Evolutionary conservation across 257 asterid species (phyloP), one percentile per base, ranked within the genome.

Genomic region (Pogostemon cablin): DNA sequence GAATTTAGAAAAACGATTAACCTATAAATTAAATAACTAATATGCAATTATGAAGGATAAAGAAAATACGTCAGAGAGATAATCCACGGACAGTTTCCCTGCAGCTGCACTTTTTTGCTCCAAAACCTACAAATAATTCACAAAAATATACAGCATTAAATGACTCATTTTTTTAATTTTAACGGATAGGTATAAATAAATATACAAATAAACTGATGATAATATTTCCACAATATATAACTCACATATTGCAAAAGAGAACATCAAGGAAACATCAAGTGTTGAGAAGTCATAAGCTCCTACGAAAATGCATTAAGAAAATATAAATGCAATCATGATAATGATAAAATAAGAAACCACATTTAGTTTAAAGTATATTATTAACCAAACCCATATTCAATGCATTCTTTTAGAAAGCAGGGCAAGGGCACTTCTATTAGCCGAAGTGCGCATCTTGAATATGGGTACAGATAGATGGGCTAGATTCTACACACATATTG

Each of bases 41-140:
- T 57, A 56, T 17, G 38, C 38, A 53, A 71, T 53, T 12, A 62
- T 66, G 37, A 67, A 62, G 67, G 77, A 57, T 62, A 20, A 66
- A 32, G 75, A 68, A 62, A 61, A 72, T 86, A 93, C 97, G 93
- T 57, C 82, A 17, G 95, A 85, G 49, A 91, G 82, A 85, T 82
- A 75, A 73, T 86, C 95, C 52, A 70, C 84, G 6, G 90, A 85
- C 58, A 84, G 60, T 68, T 75, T 85, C 68, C 78, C 80, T 5
- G 82, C 81, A 41, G 82, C 77, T 8, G 79, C 83, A 79, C 59
- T 81, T 77, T 82, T 85, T 63, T 79, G 79, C 77, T 89, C 92
- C 91, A 87, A 72, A 69, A 93, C 90, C 98, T 93, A 75, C 63
- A 67, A 57, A 5, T 20, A 77, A 74, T 25, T 62, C 56, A 60